Evolutionary conservation across 2,329 filamentous ascomycete species (phyloP).

Genomic region (Sporothrix schenckii): DNA sequence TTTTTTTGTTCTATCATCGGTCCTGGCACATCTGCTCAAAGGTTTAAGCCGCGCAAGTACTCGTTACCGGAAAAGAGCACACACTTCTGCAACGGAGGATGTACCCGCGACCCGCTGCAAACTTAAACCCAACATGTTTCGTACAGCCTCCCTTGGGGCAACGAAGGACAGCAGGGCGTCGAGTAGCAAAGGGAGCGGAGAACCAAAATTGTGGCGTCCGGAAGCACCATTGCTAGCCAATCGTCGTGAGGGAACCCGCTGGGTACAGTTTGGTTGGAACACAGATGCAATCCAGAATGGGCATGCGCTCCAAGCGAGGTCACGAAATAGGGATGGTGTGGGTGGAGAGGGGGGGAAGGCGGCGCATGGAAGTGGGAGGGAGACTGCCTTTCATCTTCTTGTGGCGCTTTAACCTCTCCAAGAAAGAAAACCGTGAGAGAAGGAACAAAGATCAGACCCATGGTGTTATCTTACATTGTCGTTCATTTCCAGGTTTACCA

Average conservation of each 20-base stretch:
- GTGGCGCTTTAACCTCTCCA: background rate
- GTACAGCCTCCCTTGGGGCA: slow-evolving; percentile 8
- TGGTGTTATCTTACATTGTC: too few relatives aligned
- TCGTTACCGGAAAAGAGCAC: background rate
- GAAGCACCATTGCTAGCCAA: background rate
- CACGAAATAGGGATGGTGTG: slow-evolving; percentile 16
- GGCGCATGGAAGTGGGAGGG: background rate
- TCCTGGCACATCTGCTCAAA: background rate
- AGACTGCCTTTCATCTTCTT: background rate
- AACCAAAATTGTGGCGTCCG: slow-evolving; percentile 4
- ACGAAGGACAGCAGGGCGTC: background rate
- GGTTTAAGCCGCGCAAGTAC: background rate
- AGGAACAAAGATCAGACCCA: background rate
- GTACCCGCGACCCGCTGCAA: background rate
- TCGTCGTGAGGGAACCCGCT: background rate
- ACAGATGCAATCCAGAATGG: background rate
- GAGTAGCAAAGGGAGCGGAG: background rate
- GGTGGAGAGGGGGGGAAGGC: background rate
- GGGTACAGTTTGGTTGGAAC: background rate
- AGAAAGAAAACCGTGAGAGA: background rate
- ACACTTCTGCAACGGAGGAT: background rate
- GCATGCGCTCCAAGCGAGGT: slow-evolving; percentile 3
- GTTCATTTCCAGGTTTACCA: too few relatives aligned
- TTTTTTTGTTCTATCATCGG: too few relatives aligned
- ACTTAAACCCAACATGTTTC: background rate